Evolutionary conservation across 2,329 filamentous ascomycete genomes (phyloP).

Genomic region (Dactylonectria estremocensis): DNA sequence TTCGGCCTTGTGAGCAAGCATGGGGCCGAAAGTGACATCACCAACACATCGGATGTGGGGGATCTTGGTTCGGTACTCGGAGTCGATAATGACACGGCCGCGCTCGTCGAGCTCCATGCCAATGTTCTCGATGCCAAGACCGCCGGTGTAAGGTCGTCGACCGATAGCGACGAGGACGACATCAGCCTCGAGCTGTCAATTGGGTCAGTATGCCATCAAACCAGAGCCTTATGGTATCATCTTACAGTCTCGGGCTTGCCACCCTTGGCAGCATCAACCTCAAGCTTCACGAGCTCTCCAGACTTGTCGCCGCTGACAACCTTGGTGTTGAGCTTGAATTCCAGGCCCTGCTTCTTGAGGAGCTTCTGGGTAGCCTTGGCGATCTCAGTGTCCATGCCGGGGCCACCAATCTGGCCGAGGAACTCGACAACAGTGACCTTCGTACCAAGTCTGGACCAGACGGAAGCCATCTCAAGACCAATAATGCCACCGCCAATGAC

Average conservation of each 20-base stretch:
- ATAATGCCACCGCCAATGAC: constrained; percentile 99
- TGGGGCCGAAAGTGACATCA: constrained; percentile 96
- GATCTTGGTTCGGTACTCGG: constrained; percentile 98
- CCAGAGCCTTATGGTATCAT: not conserved
- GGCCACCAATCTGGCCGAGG: constrained; percentile 94
- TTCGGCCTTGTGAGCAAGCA: constrained; percentile 99
- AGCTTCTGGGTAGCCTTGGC: constrained; percentile 94
- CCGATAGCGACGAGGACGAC: constrained; percentile 98
- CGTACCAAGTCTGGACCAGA: constrained; percentile 94
- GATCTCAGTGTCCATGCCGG: constrained; percentile 96
- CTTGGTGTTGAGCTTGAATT: constrained; percentile 99
- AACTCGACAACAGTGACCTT: constrained; percentile 99
- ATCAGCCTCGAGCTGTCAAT: constrained; percentile 86
- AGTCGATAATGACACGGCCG: constrained; percentile 96
- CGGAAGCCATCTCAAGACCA: constrained; percentile 97
- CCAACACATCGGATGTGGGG: constrained; percentile 98
- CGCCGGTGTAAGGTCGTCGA: constrained; percentile 92
- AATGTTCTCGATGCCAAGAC: constrained; percentile 93
- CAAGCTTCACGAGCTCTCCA: constrained; percentile 84
- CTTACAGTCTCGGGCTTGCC: constrained; percentile 93
- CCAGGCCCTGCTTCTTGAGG: constrained; percentile 95
- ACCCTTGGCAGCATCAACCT: constrained; percentile 93
- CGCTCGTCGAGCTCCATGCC: constrained; percentile 93
- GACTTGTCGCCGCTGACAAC: constrained; percentile 87
- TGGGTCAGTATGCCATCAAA: constrained; percentile 40